Percentiles rank a stretch among this genome's conserved stretches.
These are phyloP conservation scores for Aurantiochytrium sp. DNA, from an alignment of 108 stramenopile genomes.

Conservation along the genomic window DNA sequence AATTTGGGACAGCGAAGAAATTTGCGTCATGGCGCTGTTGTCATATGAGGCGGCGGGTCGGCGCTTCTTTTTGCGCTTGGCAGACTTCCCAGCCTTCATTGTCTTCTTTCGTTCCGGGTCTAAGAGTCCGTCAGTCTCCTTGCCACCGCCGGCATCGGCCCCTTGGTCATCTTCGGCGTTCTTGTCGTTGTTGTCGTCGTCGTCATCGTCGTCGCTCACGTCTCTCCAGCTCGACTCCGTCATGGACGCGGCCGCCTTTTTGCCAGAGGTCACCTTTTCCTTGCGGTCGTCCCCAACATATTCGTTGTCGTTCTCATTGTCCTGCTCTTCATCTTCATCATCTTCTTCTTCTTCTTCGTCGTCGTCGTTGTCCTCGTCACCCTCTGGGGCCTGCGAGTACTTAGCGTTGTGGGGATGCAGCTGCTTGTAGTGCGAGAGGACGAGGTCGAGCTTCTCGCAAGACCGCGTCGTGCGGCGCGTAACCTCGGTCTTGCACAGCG, in stretches of 20 bases:
- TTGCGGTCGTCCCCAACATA: neutral
- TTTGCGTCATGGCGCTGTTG: neutral
- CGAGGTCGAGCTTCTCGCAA: neutral
- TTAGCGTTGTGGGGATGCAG: constrained; percentile 7
- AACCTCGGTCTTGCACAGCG: neutral
- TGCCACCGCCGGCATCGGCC: no score
- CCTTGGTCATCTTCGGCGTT: neutral
- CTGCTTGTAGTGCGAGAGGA: neutral
- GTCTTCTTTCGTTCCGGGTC: no score
- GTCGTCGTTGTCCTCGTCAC: neutral
- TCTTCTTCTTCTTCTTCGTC: neutral
- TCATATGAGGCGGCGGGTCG: neutral
- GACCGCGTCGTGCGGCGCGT: neutral
- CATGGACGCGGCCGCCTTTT: neutral
- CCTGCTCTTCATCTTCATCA: neutral
- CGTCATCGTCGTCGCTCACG: neutral
- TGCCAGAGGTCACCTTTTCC: neutral
- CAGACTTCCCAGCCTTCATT: no score
- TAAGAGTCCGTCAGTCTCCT: no score
- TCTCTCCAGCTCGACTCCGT: neutral
- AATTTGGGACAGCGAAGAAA: neutral
- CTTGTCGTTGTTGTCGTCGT: neutral
- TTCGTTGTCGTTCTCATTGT: neutral
- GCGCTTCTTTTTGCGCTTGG: neutral
- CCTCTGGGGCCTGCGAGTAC: neutral